Evolutionary conservation across 78 protist genomes (phyloP).

Genomic region (Dictyostelium citrinum): DNA sequence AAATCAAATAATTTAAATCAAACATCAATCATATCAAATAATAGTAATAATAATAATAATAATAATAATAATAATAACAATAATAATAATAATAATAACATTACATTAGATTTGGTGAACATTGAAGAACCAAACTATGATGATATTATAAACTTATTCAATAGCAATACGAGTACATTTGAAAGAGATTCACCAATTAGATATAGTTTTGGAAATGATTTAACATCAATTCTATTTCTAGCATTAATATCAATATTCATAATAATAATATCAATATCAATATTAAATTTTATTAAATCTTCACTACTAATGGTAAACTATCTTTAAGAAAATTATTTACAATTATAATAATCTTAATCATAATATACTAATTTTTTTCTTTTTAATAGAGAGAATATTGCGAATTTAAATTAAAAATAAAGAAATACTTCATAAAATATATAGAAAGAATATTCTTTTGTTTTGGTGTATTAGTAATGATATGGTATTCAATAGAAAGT

Average conservation of each 20-base stretch:
- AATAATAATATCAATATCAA: constrained; percentile 1
- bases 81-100: neutral
- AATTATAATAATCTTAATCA: too few species aligned
- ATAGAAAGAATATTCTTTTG: constrained; percentile 4
- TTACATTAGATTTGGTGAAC: neutral
- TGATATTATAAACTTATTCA: neutral
- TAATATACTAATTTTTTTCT: neutral
- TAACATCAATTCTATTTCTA: neutral
- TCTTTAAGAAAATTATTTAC: neutral
- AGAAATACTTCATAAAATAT: neutral
- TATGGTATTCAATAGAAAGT: neutral
- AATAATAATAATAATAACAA: neutral
- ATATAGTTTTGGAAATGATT: constrained; percentile 19
- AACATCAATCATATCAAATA: neutral
- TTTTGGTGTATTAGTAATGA: neutral
- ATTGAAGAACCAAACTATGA: neutral
- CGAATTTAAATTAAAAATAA: neutral
- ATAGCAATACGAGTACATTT: neutral
- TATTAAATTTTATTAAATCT: neutral
- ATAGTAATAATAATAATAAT: neutral
- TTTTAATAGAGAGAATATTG: neutral
- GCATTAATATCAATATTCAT: neutral
- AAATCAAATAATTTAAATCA: neutral
- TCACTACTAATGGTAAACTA: neutral
- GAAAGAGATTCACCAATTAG: neutral